Evolutionary conservation across 768 basidiomycete species (phyloP), one percentile per base, ranked within the genome.

Genomic region (Leccinum pellstonianum): DNA sequence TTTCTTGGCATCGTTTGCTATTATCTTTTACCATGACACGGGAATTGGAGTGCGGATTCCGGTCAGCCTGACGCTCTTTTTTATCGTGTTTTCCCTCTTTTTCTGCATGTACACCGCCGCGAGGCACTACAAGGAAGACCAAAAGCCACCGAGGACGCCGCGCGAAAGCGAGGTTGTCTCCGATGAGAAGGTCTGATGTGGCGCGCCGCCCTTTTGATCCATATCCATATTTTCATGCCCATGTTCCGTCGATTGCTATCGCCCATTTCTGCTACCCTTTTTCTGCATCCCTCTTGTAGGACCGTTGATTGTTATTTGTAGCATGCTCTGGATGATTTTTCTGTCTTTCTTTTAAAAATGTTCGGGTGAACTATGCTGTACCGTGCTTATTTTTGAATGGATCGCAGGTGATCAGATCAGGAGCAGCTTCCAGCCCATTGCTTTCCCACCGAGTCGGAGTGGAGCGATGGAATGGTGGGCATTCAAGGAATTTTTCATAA

Each of bases 1-100:
- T 4, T 80, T 80, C 64, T 41, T 77, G 3, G 23, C 46, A 0
- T 70, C 76, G 0, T 70, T 80, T 52, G 59, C 56, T 5, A 51
- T 73, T 46, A 54, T 66, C 37, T 76, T 73, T 62, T 76, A 79
- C 58, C 4, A 59, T 4, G 25, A 38, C 2, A 73, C 73, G 29
- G 66, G 52, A 2, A 48, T 58, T 6, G 21, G 57, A n/a, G 70
- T 75, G 17, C 75, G 70, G 23, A 46, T 72, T 9, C 62, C 73
- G 5, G 62, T 72, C 14, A 67, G 65, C 14, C 5, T 71, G 35
- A 56, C 69, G 1, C 70, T 75, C 38, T 56, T 67, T 15, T 0
- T 74, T 6, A 27, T 67, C 29, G 21, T 62, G 8, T 31, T 70
- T 5, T 65, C 63, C 12, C 56, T 80, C 9, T 62, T 68, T 41